Base-by-base conservation (phyloP, 768 basidiomycete species). In the Tylopilus subfusipes region DNA sequence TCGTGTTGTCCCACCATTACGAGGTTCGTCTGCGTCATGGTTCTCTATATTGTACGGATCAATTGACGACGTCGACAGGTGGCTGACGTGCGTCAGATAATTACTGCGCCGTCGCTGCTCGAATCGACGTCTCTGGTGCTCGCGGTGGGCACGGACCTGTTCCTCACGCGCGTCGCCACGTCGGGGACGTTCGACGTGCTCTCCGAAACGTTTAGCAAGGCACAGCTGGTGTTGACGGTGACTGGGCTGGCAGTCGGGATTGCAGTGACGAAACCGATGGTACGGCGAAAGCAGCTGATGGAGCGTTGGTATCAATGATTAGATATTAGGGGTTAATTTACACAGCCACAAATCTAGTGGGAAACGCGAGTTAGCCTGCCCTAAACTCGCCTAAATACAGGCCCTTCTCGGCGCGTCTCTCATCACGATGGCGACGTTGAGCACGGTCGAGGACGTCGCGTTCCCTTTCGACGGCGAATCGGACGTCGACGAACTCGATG, bases 61-160 rank as follows among this genome's bases (percentile, higher is more conserved):
- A 9, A n/a, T 21, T 52, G 21, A 66, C 11, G 27, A 10, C 19
- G 2, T 40, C 0, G 21, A 49, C 62, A 92, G 89, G 82, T 93
- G 30, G 79, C 83, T 14, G 83, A 84, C 48, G 77, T 84, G n/a
- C 77, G 79, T 38, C 74, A 76, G 18, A 85, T 98, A 45, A 61
- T 88, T 16, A 86, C 94, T 2, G 80, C 91, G 0, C 90, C 95
- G 0, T 85, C 94, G 1, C 78, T 91, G 3, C 81, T 97, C 24
- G 96, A 98, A 70, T 95, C 93, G 5, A 98, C 93, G 0, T 93
- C 93, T 0, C 72, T 98, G 7, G 82, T 98, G 25, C 84, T 98
- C 64, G 83, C 85, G 1, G 85, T 86, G 63, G 95, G 96, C 5
- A 77, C 94, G 9, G 96, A 98, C 72, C 76, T 98, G 59, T 98